Evolutionary conservation across 305 asterid species (phyloP).

Genomic region (Fraxinus platypoda): DNA sequence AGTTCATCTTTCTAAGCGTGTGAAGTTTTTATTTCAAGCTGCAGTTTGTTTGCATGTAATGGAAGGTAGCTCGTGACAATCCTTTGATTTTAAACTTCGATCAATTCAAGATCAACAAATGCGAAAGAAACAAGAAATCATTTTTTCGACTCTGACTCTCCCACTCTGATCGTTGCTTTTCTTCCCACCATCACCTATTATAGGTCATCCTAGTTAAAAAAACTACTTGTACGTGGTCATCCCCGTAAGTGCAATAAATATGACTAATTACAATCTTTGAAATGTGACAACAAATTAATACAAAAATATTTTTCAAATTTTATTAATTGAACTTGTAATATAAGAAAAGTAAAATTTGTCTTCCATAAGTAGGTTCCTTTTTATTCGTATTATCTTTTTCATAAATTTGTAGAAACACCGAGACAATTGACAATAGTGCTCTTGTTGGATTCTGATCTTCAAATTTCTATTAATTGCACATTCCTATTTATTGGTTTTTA

Average conservation of each 20-base stretch:
- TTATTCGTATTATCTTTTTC: neutral
- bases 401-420: neutral
- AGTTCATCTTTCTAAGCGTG: constrained; percentile 2
- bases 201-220: neutral
- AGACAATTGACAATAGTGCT: neutral
- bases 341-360: neutral
- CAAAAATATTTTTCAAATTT: neutral
- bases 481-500: no score
- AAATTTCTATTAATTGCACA: neutral
- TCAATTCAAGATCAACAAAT: neutral
- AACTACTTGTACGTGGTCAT: neutral
- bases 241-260: neutral
- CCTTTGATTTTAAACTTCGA: neutral
- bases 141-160: neutral
- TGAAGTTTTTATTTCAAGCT: constrained; percentile 20
- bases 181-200: neutral
- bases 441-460: neutral
- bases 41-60: constrained; percentile 13
- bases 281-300: neutral
- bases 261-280: neutral
- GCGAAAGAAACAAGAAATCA: neutral
- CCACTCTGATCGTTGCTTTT: neutral
- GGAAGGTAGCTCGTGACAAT: neutral
- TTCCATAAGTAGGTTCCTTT: neutral
- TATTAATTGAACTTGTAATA: neutral